Base-by-base conservation (phyloP, 352 stramenopile genomes). In the Phytophthora gonapodyides region DNA sequence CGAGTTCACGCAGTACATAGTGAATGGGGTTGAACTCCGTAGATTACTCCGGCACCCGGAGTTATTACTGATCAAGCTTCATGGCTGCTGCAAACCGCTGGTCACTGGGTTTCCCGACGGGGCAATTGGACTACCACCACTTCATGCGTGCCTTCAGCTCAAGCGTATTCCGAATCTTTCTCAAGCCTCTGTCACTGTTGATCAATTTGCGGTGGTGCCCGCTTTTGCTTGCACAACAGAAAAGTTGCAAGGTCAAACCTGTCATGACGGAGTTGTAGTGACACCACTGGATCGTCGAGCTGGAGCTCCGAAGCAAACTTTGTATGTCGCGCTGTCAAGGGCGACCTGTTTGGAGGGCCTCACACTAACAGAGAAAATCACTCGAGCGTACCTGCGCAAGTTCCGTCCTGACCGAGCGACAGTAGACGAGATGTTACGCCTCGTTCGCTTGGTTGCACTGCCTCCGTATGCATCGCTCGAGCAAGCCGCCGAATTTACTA, bases 321-420 rank as follows among this genome's bases (percentile, higher is more conserved):
- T 49, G 6, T 49, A 49, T 10, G 43, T 35, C 11, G 43, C 43
- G 17, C 21, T 49, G 19, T 49, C 43, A 17, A 35, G 43, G 3
- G 11, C 19, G 7, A 36, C 43, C 4, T 16, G 21, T 13, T 49
- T 49, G n/a, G 19, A 15, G 11, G 21, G 43, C 12, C 43, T 49
- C 21, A 49, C 5, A 13, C 43, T 49, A 35, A 49, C 21, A 10
- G 43, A 49, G 21, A 21, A 49, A 36, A 48, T 48, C 19, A 33
- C 42, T 5, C 9, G 42, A 34, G 10, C 7, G 11, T 48, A 48
- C 7, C 19, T 48, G 3, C 16, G 30, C 1, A 33, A 48, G 3
- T 48, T 48, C 17, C 19, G 10, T 2, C 42, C 42, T 11, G 33
- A 8, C 12, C 10, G 16, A 8, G 17, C 17, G 9, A 48, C 21